These are phyloP conservation scores for Yamadazyma mexicana DNA, from an alignment of 1,139 yeast species.

Conservation along the genomic window DNA sequence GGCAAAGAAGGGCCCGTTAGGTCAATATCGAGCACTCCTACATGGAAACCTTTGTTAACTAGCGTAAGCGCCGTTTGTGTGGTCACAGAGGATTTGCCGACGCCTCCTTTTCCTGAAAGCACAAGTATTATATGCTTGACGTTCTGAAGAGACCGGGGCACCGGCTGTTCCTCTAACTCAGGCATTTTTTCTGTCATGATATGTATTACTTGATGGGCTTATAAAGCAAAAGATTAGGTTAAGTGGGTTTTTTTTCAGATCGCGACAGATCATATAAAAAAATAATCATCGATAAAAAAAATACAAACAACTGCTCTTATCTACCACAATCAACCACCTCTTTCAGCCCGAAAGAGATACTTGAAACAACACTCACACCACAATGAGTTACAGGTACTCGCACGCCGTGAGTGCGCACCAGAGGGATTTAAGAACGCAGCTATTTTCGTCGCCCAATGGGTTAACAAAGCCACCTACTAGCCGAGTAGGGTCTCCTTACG, in stretches of 20 bases:
- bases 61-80: constrained; percentile 86
- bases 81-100: constrained; percentile 94
- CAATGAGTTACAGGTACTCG: constrained; percentile 36
- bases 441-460: constrained; percentile 34
- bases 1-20: constrained; percentile 97
- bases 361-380: background rate
- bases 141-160: constrained; percentile 53
- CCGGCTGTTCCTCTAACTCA: constrained; percentile 20
- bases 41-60: constrained; percentile 67
- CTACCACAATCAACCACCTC: background rate
- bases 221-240: too few species aligned
- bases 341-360: too few species aligned
- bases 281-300: background rate
- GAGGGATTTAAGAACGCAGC: constrained; percentile 47
- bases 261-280: constrained; percentile 1
- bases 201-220: too few species aligned
- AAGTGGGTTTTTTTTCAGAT: background rate
- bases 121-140: constrained; percentile 66
- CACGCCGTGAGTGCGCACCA: constrained; percentile 43
- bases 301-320: background rate
- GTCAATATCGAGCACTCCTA: constrained; percentile 93
- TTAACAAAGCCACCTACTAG: constrained; percentile 27
- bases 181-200: background rate
- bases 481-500: constrained; percentile 54
- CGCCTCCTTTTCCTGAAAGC: constrained; percentile 56